These are phyloP conservation scores for Taphrina betulina DNA, from an alignment of 1,139 yeast species.

Conservation along the genomic window DNA sequence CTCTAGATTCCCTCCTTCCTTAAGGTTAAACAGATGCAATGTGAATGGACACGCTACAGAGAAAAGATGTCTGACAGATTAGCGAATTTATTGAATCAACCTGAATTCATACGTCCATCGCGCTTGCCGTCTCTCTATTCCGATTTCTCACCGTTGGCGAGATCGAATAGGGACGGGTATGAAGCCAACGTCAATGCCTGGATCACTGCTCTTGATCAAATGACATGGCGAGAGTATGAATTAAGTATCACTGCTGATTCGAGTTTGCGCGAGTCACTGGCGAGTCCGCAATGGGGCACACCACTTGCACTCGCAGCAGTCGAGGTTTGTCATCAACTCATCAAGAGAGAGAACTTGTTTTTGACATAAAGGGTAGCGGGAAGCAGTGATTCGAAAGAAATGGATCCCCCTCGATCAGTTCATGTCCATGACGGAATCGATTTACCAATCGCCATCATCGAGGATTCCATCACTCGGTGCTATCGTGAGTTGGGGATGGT, in stretches of 20 bases:
- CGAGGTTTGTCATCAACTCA: too few relatives aligned
- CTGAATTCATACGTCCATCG: slow-evolving; percentile 7
- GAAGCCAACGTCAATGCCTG: slow-evolving; percentile 70
- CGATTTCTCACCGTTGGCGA: slow-evolving; percentile 55
- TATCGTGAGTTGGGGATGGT: slow-evolving; percentile 20
- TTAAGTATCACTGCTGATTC: slow-evolving; percentile 4
- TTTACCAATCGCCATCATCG: background rate
- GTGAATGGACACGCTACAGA: too few relatives aligned
- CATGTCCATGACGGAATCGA: slow-evolving; percentile 4
- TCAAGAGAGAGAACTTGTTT: too few relatives aligned
- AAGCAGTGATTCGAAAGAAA: slow-evolving; percentile 4
- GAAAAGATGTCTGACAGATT: too few relatives aligned
- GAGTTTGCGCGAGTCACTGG: slow-evolving; percentile 1
- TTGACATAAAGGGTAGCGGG: too few relatives aligned
- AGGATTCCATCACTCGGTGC: slow-evolving; percentile 10
- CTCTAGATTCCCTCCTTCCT: too few relatives aligned
- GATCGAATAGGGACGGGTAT: slow-evolving; percentile 64
- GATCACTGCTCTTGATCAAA: slow-evolving; percentile 47
- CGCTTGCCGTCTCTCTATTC: slow-evolving; percentile 65
- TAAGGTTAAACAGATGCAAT: too few relatives aligned
- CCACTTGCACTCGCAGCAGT: slow-evolving; percentile 21
- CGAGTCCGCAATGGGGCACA: slow-evolving; percentile 12
- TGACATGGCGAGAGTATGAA: slow-evolving; percentile 38
- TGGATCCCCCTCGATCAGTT: slow-evolving; percentile 10
- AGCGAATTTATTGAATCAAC: slow-evolving; percentile 2